A percentile compares a stretch with the other conserved stretches of the same genome.
Conservation (phyloP, 371 early-diverging fungal genomes). For the Funneliformis caledonium region DNA sequence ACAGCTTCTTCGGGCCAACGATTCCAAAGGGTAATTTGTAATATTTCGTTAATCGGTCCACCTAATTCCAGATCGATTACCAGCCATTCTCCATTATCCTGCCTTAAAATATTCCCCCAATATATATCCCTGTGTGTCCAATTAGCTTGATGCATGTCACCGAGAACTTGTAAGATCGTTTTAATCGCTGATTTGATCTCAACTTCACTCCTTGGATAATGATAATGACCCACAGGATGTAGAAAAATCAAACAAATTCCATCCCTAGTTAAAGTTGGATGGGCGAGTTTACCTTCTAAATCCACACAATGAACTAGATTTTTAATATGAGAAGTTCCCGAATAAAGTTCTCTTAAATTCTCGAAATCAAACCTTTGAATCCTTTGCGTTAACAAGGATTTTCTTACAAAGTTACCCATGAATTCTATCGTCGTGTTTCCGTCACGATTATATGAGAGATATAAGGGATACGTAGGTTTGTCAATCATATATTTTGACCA, state of each 20-base stretch:
- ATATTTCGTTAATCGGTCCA: background rate
- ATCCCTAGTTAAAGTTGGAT: background rate
- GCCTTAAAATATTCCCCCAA: constrained; percentile 22
- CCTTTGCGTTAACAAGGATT: background rate
- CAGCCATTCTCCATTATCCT: constrained; percentile 7
- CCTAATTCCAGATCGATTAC: constrained; percentile 25
- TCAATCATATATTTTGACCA: background rate
- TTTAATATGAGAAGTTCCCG: background rate
- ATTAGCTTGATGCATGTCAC: constrained; percentile 14
- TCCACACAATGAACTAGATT: constrained; percentile 24
- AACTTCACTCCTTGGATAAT: background rate
- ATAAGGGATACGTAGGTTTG: constrained; percentile 7
- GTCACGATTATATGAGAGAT: constrained; percentile 4
- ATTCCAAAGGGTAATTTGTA: background rate
- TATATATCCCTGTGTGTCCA: constrained; percentile 13
- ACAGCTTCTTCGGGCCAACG: constrained; percentile 14
- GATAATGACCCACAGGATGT: constrained; percentile 9
- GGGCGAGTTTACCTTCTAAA: background rate
- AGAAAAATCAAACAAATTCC: constrained; percentile 8
- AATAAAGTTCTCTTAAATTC: background rate
- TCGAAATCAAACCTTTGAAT: background rate
- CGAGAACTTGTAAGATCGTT: constrained; percentile 16
- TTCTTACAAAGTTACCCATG: constrained; percentile 7
- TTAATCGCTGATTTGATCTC: background rate
- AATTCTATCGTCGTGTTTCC: background rate